Evolutionary conservation across 352 stramenopile genomes (phyloP), one percentile per base, ranked within the genome.

Genomic region (Aphanomyces astaci): DNA sequence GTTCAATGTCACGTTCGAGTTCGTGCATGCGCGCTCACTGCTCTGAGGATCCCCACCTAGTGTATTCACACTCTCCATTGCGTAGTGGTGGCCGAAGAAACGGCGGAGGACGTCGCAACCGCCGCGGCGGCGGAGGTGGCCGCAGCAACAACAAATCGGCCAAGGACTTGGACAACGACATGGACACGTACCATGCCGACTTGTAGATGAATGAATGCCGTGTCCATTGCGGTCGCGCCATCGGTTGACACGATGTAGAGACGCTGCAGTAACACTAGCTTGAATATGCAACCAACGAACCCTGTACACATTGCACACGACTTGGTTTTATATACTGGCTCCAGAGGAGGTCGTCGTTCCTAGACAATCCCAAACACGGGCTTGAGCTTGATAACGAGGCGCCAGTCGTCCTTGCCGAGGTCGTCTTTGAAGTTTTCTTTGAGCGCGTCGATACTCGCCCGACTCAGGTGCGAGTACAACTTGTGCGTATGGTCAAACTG

Each of bases 351-450:
- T n/a, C n/a, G n/a, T n/a, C n/a, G n/a, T n/a, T n/a, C n/a, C n/a
- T 96, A 98, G 80, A 98, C 96, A 77, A 98, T 98, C 74, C 96
- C 89, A 74, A 98, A 98, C 53, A 99, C 90, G 82, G 98, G 98
- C 80, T 99, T 99, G 69, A 99, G 92, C 79, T 99, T 98, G 63
- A 99, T 96, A 55, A 99, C 95, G 40, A 99, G 86, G 72, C 95
- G 88, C 94, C 96, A 98, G 80, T 99, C 96, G 71, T 98, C 95
- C 75, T 98, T 98, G 74, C 96, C 95, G 33, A 99, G 76, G 73
- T 99, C 96, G 66, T 98, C 94, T 74, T 97, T 95, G 91, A 99
- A 99, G 81, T 99, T 96, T 49, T 94, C 89, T 78, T 99, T 99
- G 25, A 99, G 81, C 36, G 95, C 91, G 78, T 99, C 96, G 76